Percentiles rank a stretch among this genome's conserved stretches.
phyloP scores from a whole-genome alignment of 306 rosid species.

The Purshia tridentata region DNA sequence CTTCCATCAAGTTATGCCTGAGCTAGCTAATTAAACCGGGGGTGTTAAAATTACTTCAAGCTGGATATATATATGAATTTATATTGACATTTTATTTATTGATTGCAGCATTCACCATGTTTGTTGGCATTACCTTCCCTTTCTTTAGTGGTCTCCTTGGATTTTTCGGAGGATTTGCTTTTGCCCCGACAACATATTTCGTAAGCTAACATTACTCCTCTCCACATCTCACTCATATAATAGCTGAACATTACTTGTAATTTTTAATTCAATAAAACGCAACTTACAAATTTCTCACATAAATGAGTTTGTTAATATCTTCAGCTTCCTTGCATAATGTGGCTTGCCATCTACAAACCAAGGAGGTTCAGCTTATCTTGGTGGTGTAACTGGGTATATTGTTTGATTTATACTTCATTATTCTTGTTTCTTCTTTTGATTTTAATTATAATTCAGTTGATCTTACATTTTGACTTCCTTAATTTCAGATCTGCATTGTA shows the following conservation, averaged over 20 bases:
- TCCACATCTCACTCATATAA: too few species aligned
- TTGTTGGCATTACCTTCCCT: slow-evolving; percentile 68
- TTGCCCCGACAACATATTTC: slow-evolving; percentile 83
- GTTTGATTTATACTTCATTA: background rate
- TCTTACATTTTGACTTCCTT: slow-evolving; percentile 9
- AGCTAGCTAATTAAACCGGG: too few species aligned
- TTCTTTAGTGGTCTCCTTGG: slow-evolving; percentile 70
- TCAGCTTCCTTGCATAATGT: slow-evolving; percentile 89
- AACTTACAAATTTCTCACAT: background rate
- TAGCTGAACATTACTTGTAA: background rate
- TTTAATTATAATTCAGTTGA: background rate
- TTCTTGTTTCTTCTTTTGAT: background rate
- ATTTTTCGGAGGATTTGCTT: slow-evolving; percentile 87
- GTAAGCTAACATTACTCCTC: slow-evolving; percentile 39
- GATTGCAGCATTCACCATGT: slow-evolving; percentile 70
- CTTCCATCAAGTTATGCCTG: background rate
- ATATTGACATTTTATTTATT: background rate
- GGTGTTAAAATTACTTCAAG: background rate
- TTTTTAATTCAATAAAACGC: background rate
- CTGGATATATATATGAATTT: background rate
- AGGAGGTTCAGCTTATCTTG: slow-evolving; percentile 65
- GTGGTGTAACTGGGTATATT: slow-evolving; percentile 72
- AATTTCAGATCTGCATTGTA: slow-evolving; percentile 67
- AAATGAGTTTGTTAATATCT: slow-evolving; percentile 1
- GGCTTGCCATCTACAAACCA: slow-evolving; percentile 84